Evolutionary conservation across 495 filamentous ascomycete genomes (phyloP), one percentile per base, ranked within the genome.

Genomic region (Trichocladium uniseriatum): DNA sequence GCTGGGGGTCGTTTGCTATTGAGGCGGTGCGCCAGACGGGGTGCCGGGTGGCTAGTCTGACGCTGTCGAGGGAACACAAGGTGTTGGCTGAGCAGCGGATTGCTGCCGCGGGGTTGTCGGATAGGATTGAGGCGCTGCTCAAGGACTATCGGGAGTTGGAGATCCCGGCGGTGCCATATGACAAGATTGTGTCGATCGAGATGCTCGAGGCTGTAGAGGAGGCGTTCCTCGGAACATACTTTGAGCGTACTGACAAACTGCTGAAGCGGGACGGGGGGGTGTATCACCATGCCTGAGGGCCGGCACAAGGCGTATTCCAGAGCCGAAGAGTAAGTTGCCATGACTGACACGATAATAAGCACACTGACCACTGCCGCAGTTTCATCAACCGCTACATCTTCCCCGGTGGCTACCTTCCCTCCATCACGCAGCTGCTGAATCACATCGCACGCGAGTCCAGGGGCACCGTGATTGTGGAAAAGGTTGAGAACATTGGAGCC

Each of bases 351-450:
- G 10, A 6, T 6, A 14, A 35, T 8, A 2, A 18, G 29, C 8
- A 5, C 19, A 24, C 45, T 57, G 38, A 59, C 53, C 6, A 9
- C 10, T 37, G n/a, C 24, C 13, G 4, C 29, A 72, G 70, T 52
- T 88, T 87, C 62, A 86, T 87, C 59, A 72, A 81, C 31, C 78
- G 77, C 48, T 85, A 86, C 55, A 86, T 87, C 45, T 87, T 87
- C 59, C 84, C 83, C 2, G 81, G 82, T 35, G 83, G 84, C 2
- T 82, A 87, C 58, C 67, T 87, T 0, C 82, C 82, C 13, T 84
- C 79, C 5, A 71, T 79, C 24, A 79, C 72, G 20, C 79, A 83
- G 55, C 66, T 86, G 27, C 65, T 84, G 19, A 69, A 73, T 32
- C 71, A 79, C 31, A 79, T 87, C 41, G 72, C 69, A 24, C 65